These are phyloP conservation scores for Penicillium sp. DNA, from an alignment of 2,329 filamentous ascomycete genomes.

Conservation along the genomic window DNA sequence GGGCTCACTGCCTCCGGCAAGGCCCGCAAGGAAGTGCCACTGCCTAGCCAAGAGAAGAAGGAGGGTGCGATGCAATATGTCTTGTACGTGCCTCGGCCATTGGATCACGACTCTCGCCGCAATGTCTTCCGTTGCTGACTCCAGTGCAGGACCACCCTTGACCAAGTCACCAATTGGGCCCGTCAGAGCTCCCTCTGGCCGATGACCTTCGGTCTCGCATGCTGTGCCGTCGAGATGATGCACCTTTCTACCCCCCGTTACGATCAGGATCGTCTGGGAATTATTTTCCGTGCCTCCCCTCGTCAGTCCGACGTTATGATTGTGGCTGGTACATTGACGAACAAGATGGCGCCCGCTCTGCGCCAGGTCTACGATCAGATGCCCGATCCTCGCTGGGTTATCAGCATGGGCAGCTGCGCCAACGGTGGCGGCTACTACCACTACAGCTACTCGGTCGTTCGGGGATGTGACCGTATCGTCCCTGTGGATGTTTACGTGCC, in stretches of 20 bases:
- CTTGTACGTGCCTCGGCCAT: slow-evolving; percentile 38
- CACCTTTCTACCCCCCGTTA: slow-evolving; percentile 86
- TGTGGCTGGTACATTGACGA: slow-evolving; percentile 84
- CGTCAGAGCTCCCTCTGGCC: slow-evolving; percentile 87
- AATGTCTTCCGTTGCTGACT: slow-evolving; percentile 10
- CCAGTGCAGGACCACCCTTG: slow-evolving; percentile 49
- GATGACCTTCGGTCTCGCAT: slow-evolving; percentile 89
- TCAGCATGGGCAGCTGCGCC: slow-evolving; percentile 82
- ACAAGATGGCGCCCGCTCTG: slow-evolving; percentile 90
- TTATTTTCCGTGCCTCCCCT: slow-evolving; percentile 84
- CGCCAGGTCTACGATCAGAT: slow-evolving; percentile 93
- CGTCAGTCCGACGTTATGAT: slow-evolving; percentile 91
- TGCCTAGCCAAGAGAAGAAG: slow-evolving; percentile 54
- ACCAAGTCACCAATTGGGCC: slow-evolving; percentile 84
- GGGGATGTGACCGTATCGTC: slow-evolving; percentile 76
- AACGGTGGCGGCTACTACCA: slow-evolving; percentile 88
- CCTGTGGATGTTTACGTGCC: slow-evolving; percentile 87
- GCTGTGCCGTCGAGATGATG: slow-evolving; percentile 94
- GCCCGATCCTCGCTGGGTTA: slow-evolving; percentile 88
- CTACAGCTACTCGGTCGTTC: slow-evolving; percentile 78
- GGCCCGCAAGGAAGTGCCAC: slow-evolving; percentile 49
- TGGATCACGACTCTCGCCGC: not conserved
- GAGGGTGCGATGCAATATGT: slow-evolving; percentile 56
- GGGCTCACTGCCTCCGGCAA: slow-evolving; percentile 47
- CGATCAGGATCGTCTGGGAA: slow-evolving; percentile 84